Base-by-base conservation (phyloP, 2,329 filamentous ascomycete species). In the Myriosclerotinia curreyana region DNA sequence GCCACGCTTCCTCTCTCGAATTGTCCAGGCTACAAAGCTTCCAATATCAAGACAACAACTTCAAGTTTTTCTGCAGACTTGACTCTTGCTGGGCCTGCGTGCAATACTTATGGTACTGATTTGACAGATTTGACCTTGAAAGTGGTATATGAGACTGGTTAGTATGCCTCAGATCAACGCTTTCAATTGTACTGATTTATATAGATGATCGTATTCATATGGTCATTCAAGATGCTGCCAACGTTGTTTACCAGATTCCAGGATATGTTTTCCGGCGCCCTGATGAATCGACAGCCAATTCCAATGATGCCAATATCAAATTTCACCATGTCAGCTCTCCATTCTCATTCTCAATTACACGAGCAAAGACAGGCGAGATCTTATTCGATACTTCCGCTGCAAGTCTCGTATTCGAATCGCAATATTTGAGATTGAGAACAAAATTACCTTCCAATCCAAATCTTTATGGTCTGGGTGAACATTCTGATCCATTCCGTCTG, bases 391-490 rank as follows among this genome's bases (percentile, higher is more conserved):
- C 86, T 8, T 81, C 82, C 8, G 82, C 78, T 2, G 80, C 80
- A 17, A 77, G 78, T 6, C 73, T 89, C 48, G 75, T 89, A 60
- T 89, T 88, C 69, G 83, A 89, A 72, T 81, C 81, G 36, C 86
- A 89, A 71, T 89, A 87, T 71, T 73, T 89, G 9, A 79, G 83
- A n/a, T 76, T 89, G 52, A 80, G 85, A 54, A 88, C 86, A 3
- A 80, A 76, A 64, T 76, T 89, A 6, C 85, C 86, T 0, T 72
- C 79, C 2, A 76, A 82, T 54, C 84, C 86, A 0, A 83, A 86
- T 69, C 75, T 89, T 9, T 89, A 89, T 71, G 86, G 86, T 7
- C 77, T 89, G 15, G 86, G 86, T 31, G 86, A 89, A 72, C 83
- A 87, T 70, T 83, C 80, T 5, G 86, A 88, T 69, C 77, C 82